Percentiles rank a stretch among this genome's conserved stretches.
These are phyloP conservation scores for Salisapilia sapeloensis DNA, from an alignment of 352 stramenopile species.

Conservation along the genomic window DNA sequence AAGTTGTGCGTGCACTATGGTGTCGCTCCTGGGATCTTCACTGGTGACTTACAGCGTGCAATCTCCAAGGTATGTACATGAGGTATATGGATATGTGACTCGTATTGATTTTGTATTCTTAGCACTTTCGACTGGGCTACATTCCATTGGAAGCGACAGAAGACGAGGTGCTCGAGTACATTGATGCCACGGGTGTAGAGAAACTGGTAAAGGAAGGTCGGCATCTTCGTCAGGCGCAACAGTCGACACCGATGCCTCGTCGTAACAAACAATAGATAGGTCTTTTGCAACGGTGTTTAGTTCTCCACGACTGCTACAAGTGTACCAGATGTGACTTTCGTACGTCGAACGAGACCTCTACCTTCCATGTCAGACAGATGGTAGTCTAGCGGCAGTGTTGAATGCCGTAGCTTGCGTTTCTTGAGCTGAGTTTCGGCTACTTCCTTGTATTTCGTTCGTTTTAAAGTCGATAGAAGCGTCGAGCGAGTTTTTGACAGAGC, in stretches of 20 bases:
- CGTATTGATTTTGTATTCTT: conserved; percentile 3
- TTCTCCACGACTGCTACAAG: conserved; percentile 17
- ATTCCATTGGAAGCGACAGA: conserved; percentile 34
- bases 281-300: no score
- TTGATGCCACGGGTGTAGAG: conserved; percentile 26
- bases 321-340: conserved; percentile 31
- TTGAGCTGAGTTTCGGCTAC: conserved; percentile 37
- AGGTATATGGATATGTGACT: conserved; percentile 2
- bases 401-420: conserved; percentile 37
- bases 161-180: conserved; percentile 38
- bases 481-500: conserved; percentile 35
- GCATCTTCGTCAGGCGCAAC: conserved; percentile 17
- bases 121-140: conserved; percentile 45
- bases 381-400: conserved; percentile 29
- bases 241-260: not conserved
- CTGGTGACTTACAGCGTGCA: conserved; percentile 36
- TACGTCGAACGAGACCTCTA: conserved; percentile 21
- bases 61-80: conserved; percentile 29
- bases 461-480: conserved; percentile 17
- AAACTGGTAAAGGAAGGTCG: conserved; percentile 40
- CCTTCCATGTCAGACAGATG: conserved; percentile 52
- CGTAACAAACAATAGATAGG: no score
- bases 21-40: conserved; percentile 59
- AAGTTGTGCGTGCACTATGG: conserved; percentile 57
- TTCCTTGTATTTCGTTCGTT: conserved; percentile 45